Conservation (phyloP, 306 rosid species). For the Begonia peltatifolia region DNA sequence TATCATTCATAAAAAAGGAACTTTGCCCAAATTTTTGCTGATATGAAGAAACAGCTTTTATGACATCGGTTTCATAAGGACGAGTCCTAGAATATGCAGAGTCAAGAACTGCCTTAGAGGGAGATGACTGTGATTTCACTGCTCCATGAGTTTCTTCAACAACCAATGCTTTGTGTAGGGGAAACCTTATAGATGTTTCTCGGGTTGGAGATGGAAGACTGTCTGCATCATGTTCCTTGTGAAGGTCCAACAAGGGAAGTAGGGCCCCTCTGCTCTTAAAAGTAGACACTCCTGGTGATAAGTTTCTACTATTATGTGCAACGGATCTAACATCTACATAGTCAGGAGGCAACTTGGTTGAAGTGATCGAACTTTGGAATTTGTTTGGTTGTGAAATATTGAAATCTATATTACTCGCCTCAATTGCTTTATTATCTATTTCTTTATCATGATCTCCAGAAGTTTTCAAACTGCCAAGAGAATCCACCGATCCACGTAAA, state of each 20-base stretch:
- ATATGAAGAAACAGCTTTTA: conserved; percentile 77
- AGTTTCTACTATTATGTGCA: conserved; percentile 8
- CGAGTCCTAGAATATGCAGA: conserved; percentile 34
- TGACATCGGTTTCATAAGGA: conserved; percentile 74
- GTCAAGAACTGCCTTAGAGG: conserved; percentile 21
- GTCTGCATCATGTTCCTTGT: conserved; percentile 88
- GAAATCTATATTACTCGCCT: conserved; percentile 20
- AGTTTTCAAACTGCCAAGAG: conserved; percentile 12
- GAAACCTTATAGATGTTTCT: conserved; percentile 39
- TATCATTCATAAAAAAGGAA: conserved; percentile 47
- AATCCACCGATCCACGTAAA: conserved; percentile 19
- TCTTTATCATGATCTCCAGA: conserved; percentile 16
- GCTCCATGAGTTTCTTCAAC: conserved; percentile 18
- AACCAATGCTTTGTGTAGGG: conserved; percentile 28
- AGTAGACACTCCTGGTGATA: conserved; percentile 30
- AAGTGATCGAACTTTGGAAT: conserved; percentile 18
- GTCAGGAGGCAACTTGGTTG: conserved; percentile 21
- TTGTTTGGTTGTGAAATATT: conserved; percentile 14
- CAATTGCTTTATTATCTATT: conserved; percentile 9
- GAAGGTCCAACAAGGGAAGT: conserved; percentile 84
- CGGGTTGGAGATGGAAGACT: conserved; percentile 96
- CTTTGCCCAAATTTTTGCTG: conserved; percentile 86
- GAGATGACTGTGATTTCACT: conserved; percentile 19
- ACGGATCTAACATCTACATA: conserved; percentile 8
- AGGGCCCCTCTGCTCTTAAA: conserved; percentile 47